A percentile compares a stretch with the other conserved stretches of the same genome.
These are phyloP conservation scores for Candida sithepensis DNA, from an alignment of 805 yeast genomes.

Conservation along the genomic window DNA sequence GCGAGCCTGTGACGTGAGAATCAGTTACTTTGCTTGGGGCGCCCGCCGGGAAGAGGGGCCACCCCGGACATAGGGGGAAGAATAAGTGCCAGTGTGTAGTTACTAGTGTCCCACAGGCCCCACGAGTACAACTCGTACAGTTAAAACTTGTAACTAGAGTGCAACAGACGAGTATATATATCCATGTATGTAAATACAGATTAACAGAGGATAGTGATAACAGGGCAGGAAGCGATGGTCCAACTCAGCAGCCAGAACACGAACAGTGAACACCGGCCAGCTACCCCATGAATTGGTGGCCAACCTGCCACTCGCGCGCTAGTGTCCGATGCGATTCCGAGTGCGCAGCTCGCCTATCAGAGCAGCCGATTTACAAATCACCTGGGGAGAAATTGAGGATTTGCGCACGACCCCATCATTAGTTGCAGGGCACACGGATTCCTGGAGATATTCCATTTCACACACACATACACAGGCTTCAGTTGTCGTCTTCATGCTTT, in stretches of 20 bases:
- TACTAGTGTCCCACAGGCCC: too few species aligned
- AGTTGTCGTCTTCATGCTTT: not conserved
- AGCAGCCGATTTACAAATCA: conserved; percentile 3
- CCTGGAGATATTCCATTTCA: too few species aligned
- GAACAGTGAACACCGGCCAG: not conserved
- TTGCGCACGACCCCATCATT: not conserved
- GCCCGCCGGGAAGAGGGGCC: too few species aligned
- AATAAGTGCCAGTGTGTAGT: too few species aligned
- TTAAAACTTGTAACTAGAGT: too few species aligned
- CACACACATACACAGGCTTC: not conserved
- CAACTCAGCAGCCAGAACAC: not conserved
- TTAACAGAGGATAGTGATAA: too few species aligned
- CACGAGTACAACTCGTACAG: too few species aligned
- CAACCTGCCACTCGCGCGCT: not conserved
- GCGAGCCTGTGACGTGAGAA: too few species aligned
- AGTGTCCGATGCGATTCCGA: not conserved
- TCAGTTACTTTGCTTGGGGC: too few species aligned
- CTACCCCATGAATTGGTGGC: not conserved
- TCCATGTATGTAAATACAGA: too few species aligned
- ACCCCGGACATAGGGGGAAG: too few species aligned
- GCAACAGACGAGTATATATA: too few species aligned
- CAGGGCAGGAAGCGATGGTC: not conserved
- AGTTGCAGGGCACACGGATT: not conserved
- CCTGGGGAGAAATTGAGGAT: not conserved
- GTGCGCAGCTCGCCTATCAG: not conserved